Evolutionary conservation across 352 stramenopile species (phyloP).

Genomic region (Phytophthora crassamura): DNA sequence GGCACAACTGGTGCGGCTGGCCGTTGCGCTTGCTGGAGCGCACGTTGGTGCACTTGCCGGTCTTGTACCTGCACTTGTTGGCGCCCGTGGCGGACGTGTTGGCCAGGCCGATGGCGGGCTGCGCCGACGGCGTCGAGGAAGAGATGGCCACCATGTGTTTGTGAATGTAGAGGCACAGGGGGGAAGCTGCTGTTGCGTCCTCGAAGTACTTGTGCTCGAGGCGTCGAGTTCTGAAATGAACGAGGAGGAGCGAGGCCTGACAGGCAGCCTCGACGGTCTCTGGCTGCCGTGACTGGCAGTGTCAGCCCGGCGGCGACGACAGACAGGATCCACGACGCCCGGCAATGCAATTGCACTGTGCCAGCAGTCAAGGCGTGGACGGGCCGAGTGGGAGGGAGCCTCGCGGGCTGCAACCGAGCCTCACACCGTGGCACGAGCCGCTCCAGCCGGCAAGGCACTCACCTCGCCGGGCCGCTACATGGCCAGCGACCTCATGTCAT

Average conservation of each 20-base stretch:
- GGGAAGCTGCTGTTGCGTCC: not conserved
- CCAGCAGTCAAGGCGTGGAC: slow-evolving; percentile 33
- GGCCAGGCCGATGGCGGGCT: slow-evolving; percentile 22
- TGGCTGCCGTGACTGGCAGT: slow-evolving; percentile 26
- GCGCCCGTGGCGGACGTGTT: slow-evolving; percentile 9
- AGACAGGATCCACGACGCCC: slow-evolving; percentile 30
- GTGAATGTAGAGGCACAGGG: not conserved
- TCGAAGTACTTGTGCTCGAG: slow-evolving; percentile 31
- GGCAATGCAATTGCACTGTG: slow-evolving; percentile 27
- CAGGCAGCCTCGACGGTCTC: slow-evolving; percentile 30
- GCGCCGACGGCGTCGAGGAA: slow-evolving; percentile 21
- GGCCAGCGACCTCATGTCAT: not conserved
- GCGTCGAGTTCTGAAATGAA: slow-evolving; percentile 44
- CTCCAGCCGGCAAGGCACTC: slow-evolving; percentile 28
- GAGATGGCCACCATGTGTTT: slow-evolving; percentile 39
- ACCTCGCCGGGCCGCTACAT: slow-evolving; percentile 16
- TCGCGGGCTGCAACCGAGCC: not conserved
- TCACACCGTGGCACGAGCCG: slow-evolving; percentile 9
- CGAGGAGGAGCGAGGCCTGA: not conserved
- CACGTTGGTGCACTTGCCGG: slow-evolving; percentile 85
- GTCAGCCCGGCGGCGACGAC: not conserved
- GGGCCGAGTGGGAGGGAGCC: slow-evolving; percentile 21
- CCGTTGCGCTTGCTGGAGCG: slow-evolving; percentile 88
- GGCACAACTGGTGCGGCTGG: slow-evolving; percentile 86
- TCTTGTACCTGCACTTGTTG: slow-evolving; percentile 87